Conservation (phyloP, 768 basidiomycete genomes). For the Lyophyllum decastes region DNA sequence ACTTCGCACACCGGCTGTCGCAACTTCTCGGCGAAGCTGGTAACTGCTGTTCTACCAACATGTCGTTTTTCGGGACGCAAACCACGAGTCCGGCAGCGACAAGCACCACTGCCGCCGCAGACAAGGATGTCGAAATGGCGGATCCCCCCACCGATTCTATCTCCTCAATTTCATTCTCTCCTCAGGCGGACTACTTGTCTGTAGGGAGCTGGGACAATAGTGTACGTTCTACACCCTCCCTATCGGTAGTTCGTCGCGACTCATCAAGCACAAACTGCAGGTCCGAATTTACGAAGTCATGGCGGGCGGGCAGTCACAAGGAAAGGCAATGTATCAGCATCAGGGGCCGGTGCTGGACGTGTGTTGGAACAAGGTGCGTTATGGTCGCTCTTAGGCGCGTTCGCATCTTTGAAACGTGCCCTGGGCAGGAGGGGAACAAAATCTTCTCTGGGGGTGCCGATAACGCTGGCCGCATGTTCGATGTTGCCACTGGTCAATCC, state of each 20-base stretch:
- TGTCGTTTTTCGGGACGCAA: slow-evolving; percentile 19
- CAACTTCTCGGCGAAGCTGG: background rate
- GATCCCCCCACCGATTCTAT: slow-evolving; percentile 88
- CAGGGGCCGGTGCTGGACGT: slow-evolving; percentile 88
- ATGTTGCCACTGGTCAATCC: slow-evolving; percentile 79
- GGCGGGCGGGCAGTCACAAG: slow-evolving; percentile 75
- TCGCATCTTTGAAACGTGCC: slow-evolving; percentile 7
- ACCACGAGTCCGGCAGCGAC: slow-evolving; percentile 11
- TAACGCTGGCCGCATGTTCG: slow-evolving; percentile 93
- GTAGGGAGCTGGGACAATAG: slow-evolving; percentile 95
- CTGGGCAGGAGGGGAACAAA: slow-evolving; percentile 79
- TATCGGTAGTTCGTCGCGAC: background rate
- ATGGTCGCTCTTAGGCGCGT: background rate
- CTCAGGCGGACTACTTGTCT: slow-evolving; percentile 85
- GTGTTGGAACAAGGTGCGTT: slow-evolving; percentile 86
- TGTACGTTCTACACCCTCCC: slow-evolving; percentile 43
- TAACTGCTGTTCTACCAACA: background rate
- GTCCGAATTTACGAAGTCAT: slow-evolving; percentile 93
- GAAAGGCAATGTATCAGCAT: slow-evolving; percentile 89
- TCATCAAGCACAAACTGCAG: slow-evolving; percentile 38
- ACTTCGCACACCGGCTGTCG: background rate
- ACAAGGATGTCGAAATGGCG: slow-evolving; percentile 68
- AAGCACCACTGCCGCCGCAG: slow-evolving; percentile 5
- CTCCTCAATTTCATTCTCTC: slow-evolving; percentile 82
- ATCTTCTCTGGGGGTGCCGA: slow-evolving; percentile 93